Percentiles rank a stretch among this genome's conserved stretches.
phyloP scores from a whole-genome alignment of 345 rosid species.

The Sonneratia caseolaris region DNA sequence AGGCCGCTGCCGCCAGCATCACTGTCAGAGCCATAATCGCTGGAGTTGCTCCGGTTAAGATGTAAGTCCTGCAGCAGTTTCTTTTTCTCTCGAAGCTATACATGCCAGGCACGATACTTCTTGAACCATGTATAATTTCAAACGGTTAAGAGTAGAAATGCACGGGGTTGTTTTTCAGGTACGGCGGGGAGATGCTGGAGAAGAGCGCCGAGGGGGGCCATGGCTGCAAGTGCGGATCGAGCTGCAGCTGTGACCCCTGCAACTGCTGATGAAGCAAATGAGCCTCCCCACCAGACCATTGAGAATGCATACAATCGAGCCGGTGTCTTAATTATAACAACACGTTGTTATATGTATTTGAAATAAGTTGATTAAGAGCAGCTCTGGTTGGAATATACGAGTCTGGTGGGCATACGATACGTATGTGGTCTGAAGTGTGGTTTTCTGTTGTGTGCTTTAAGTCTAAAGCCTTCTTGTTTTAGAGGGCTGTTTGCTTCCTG shows the following conservation, averaged over 20 bases:
- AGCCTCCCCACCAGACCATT: background rate
- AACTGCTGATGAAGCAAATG: conserved; percentile 8
- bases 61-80: conserved; percentile 4
- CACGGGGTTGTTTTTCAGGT: background rate
- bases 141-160: background rate
- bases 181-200: conserved; percentile 2
- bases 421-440: too few relatives aligned
- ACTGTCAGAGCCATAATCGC: conserved; percentile 17
- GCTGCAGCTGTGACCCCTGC: conserved; percentile 35
- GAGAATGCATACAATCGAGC: too few relatives aligned
- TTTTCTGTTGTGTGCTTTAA: too few relatives aligned
- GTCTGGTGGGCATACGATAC: too few relatives aligned
- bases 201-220: conserved; percentile 18
- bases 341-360: too few relatives aligned
- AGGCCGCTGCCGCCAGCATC: conserved; percentile 6
- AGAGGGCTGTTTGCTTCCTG: too few relatives aligned
- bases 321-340: too few relatives aligned
- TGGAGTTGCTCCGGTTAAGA: conserved; percentile 32
- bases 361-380: too few relatives aligned
- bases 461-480: too few relatives aligned
- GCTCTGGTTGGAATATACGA: too few relatives aligned
- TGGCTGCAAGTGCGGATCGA: conserved; percentile 28
- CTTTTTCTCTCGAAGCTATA: background rate
- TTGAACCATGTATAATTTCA: background rate
- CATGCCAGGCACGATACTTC: too few relatives aligned